Percentiles rank a stretch among this genome's conserved stretches.
These are phyloP conservation scores for Coemansia sp. DNA, from an alignment of 192 early-diverging fungal species.

Conservation along the genomic window DNA sequence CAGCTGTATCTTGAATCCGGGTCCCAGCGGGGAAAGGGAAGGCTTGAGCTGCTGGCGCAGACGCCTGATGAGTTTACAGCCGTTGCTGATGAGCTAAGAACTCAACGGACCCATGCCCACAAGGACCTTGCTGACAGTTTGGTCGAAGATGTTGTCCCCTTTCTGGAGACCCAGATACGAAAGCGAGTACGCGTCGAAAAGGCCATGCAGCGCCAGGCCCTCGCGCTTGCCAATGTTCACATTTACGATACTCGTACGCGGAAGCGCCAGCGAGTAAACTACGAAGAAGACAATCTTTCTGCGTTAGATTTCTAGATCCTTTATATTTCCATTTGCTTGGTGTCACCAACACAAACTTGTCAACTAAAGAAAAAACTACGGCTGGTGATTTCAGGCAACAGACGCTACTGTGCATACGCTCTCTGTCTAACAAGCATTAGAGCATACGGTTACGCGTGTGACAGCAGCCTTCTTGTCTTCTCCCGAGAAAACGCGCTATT, in stretches of 20 bases:
- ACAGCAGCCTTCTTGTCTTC: not conserved
- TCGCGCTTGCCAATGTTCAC: conserved; percentile 41
- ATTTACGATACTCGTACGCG: conserved; percentile 53
- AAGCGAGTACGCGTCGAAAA: conserved; percentile 37
- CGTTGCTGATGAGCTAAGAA: conserved; percentile 21
- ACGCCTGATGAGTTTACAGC: conserved; percentile 33
- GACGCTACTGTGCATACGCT: not conserved
- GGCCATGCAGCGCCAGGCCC: conserved; percentile 37
- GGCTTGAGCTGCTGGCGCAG: conserved; percentile 45
- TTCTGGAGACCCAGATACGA: conserved; percentile 28
- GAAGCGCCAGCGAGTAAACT: conserved; percentile 53
- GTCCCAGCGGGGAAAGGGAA: conserved; percentile 34
- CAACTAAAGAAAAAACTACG: not conserved
- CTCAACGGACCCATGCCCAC: conserved; percentile 28
- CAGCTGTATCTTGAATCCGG: conserved; percentile 40
- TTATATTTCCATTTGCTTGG: not conserved
- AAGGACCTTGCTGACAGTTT: conserved; percentile 34
- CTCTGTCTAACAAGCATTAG: too few species aligned
- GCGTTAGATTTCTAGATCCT: not conserved
- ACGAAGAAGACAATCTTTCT: conserved; percentile 26
- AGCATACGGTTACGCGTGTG: too few species aligned
- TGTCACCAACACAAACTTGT: too few species aligned
- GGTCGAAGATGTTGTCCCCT: conserved; percentile 33
- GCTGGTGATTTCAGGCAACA: not conserved
- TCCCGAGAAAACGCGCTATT: not conserved